Percentiles rank a stretch among this genome's conserved stretches.
phyloP scores from a whole-genome alignment of 1,284 basidiomycete species.

The Irpex sp. region DNA sequence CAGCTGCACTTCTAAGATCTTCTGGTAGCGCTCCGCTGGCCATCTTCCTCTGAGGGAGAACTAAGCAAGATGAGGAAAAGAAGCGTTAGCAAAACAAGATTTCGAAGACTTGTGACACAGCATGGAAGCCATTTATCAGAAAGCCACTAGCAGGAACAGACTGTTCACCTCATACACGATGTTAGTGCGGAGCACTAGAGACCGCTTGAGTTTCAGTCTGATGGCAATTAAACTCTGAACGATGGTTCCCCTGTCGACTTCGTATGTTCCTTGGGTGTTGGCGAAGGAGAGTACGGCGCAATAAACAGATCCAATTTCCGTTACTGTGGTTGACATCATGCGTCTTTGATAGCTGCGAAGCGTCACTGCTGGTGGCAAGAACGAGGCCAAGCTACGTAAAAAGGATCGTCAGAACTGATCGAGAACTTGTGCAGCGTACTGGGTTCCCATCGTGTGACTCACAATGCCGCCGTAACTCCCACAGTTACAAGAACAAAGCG shows the following conservation, averaged over 20 bases:
- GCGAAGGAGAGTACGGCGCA: slow-evolving; percentile 68
- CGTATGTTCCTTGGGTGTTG: slow-evolving; percentile 37
- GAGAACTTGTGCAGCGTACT: neutral
- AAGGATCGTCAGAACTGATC: neutral
- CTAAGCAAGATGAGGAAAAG: slow-evolving; percentile 29
- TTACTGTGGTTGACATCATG: slow-evolving; percentile 56
- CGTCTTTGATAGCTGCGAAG: slow-evolving; percentile 65
- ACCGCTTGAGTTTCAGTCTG: slow-evolving; percentile 59
- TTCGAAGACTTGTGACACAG: neutral
- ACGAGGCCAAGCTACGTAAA: slow-evolving; percentile 6
- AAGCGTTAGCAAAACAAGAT: neutral
- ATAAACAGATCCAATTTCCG: slow-evolving; percentile 61
- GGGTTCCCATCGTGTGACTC: slow-evolving; percentile 19
- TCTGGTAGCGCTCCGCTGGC: slow-evolving; percentile 66
- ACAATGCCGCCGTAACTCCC: slow-evolving; percentile 67
- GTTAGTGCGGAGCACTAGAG: slow-evolving; percentile 51
- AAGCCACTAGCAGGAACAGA: neutral
- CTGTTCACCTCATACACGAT: slow-evolving; percentile 60
- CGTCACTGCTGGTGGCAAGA: slow-evolving; percentile 65
- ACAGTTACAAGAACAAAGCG: slow-evolving; percentile 60
- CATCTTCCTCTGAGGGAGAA: slow-evolving; percentile 67
- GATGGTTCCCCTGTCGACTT: slow-evolving; percentile 48
- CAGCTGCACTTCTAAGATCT: slow-evolving; percentile 63
- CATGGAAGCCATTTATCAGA: neutral
- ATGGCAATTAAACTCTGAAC: slow-evolving; percentile 58